These are phyloP conservation scores for Cicer cuneatum DNA, from an alignment of 306 rosid species.

Conservation along the genomic window DNA sequence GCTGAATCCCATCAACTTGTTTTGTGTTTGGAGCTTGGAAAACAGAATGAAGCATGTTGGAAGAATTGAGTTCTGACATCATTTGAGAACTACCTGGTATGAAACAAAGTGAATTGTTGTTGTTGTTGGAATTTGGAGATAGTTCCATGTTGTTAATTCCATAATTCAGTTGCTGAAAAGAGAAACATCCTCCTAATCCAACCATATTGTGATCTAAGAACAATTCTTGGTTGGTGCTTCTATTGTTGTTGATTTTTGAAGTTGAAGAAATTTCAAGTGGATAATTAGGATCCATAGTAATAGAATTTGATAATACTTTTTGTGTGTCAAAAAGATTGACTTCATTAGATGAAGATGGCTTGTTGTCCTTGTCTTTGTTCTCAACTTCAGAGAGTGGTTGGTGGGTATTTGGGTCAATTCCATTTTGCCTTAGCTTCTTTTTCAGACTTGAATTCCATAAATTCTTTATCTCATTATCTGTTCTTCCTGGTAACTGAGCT, in stretches of 20 bases:
- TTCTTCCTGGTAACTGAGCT: constrained; percentile 91
- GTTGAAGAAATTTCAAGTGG: constrained; percentile 53
- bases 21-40: constrained; percentile 43
- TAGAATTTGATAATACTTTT: constrained; percentile 41
- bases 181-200: constrained; percentile 52
- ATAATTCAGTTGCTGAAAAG: constrained; percentile 59
- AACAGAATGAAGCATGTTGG: constrained; percentile 53
- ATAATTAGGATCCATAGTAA: constrained; percentile 37
- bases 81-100: constrained; percentile 53
- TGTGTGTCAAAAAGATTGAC: constrained; percentile 38
- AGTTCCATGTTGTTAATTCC: constrained; percentile 50
- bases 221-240: constrained; percentile 50
- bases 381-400: constrained; percentile 61
- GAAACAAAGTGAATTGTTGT: constrained; percentile 52
- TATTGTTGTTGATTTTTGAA: constrained; percentile 46
- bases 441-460: constrained; percentile 91
- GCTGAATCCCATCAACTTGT: constrained; percentile 51
- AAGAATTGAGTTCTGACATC: constrained; percentile 53
- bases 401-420: constrained; percentile 95
- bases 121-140: constrained; percentile 48
- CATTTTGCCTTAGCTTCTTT: constrained; percentile 90
- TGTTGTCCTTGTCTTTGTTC: constrained; percentile 43
- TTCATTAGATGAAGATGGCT: constrained; percentile 39
- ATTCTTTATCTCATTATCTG: constrained; percentile 92
- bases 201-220: constrained; percentile 48